Evolutionary conservation across 306 rosid genomes (phyloP), one percentile per base, ranked within the genome.

Genomic region (Clitoria ternatea): DNA sequence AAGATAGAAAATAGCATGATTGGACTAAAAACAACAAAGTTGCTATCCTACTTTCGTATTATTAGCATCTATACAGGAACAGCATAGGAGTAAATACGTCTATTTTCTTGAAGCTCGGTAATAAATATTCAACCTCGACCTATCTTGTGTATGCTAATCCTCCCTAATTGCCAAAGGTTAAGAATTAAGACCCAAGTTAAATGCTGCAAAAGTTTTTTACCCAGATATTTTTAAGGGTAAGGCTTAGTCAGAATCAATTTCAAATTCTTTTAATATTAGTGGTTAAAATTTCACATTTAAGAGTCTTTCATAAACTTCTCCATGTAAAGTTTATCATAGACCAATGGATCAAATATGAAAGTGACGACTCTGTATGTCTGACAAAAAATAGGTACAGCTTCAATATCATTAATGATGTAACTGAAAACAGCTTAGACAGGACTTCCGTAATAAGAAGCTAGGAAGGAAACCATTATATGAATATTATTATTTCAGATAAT

Each of bases 1-100:
- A 26, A 50, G 59, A 9, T 2, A 70, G 32, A 65, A 69, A 62
- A 44, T 54, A 43, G 77, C 65, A n/a, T n/a, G n/a, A n/a, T n/a
- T n/a, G n/a, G n/a, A n/a, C n/a, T n/a, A 64, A 44, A 11, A 12
- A 60, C 44, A 33, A 67, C 7, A 52, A 12, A 53, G n/a, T 29
- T 43, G 15, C 15, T 6, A 4, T 24, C 57, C 20, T 53, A 30
- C 63, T 50, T 33, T 20, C 50, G 18, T 24, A 27, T 66, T 30
- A 47, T 36, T 47, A 47, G 35, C 53, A 64, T 10, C 29, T 45
- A 45, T 17, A 69, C 17, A 23, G 49, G 7, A 71, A 65, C 14
- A 54, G 20, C 54, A 78, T 2, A 48, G n/a, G 47, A 22, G 10
- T 14, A 48, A 61, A 27, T 30, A 4, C 33, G 37, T n/a, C 19